Evolutionary conservation across 805 yeast species (phyloP).

Genomic region (Cyberlindnera saturnus): DNA sequence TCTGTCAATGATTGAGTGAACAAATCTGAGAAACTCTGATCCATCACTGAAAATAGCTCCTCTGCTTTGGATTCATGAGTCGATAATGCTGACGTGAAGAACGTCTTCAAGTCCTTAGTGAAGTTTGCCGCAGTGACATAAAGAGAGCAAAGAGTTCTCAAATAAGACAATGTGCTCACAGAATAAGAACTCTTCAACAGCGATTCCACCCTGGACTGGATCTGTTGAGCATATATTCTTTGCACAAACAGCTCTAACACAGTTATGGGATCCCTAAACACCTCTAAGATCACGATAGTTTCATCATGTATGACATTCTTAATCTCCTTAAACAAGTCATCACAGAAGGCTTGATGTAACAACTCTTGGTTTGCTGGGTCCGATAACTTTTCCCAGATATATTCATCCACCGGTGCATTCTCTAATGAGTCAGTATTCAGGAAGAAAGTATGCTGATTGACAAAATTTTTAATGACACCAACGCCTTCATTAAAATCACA

Average conservation of each 20-base stretch:
- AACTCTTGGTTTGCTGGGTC: constrained; percentile 50
- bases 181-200: constrained; percentile 59
- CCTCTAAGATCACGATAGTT: constrained; percentile 64
- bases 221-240: constrained; percentile 69
- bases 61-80: constrained; percentile 30
- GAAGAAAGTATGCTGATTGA: constrained; percentile 72
- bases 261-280: constrained; percentile 60
- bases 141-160: constrained; percentile 67
- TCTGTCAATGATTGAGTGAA: constrained; percentile 66
- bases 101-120: constrained; percentile 59
- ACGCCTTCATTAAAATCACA: constrained; percentile 81
- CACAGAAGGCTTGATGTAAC: constrained; percentile 47
- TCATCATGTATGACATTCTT: constrained; percentile 61
- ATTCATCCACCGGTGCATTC: constrained; percentile 34
- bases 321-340: constrained; percentile 47
- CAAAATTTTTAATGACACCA: constrained; percentile 75
- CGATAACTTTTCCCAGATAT: constrained; percentile 52
- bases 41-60: constrained; percentile 45
- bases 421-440: constrained; percentile 26
- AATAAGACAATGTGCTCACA: constrained; percentile 61
- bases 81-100: constrained; percentile 39
- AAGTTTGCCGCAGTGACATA: constrained; percentile 53
- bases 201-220: constrained; percentile 49
- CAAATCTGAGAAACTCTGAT: constrained; percentile 65
- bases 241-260: constrained; percentile 69